Base-by-base conservation (phyloP, 2,329 filamentous ascomycete species). In the Clonostachys sp. region DNA sequence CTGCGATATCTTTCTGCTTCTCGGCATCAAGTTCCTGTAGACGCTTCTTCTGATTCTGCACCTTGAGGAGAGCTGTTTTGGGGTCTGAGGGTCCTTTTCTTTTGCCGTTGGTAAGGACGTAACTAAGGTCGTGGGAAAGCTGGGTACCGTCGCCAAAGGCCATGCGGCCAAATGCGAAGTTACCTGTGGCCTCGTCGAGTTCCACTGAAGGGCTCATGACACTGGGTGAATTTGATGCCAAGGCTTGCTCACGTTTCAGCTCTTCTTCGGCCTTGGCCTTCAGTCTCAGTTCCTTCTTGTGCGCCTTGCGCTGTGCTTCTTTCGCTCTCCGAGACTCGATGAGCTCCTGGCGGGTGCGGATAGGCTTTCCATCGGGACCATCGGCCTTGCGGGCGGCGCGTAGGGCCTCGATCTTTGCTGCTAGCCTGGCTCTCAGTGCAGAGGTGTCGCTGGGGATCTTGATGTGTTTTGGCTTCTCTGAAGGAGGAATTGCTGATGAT, bases 121-220 rank as follows among this genome's bases (percentile, higher is more conserved):
- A 78, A 46, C 85, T 84, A 14, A 88, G 75, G 48, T 85, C 83
- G 51, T 89, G 80, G 45, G 92, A 89, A 44, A 95, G 76, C 52
- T 87, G 80, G 45, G 89, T 80, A 38, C 92, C 92, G 61, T 97
- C 92, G 5, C 81, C 81, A 63, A 97, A 99, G 12, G 89, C 84
- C n/a, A 99, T 84, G 35, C 89, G 86, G 34, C 91, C 91, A 65
- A 97, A 99, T 6, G 89, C 83, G 63, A 96, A 95, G 70, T 86
- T 88, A 60, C 83, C 85, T 5, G 65, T 55, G 52, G 77, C 67
- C 44, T 75, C 69, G 34, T 74, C 73, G 9, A 76, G 63, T 49
- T 77, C 74, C 30, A 81, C 66, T 10, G 73, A 68, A 0, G 80
- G 77, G 57, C 76, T 81, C 65, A 83, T 75, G 48, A 81, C 74